A percentile compares a stretch with the other conserved stretches of the same genome.
Evolutionary conservation across 768 basidiomycete genomes (phyloP).

Genomic region (Tricholoma saponaceum): DNA sequence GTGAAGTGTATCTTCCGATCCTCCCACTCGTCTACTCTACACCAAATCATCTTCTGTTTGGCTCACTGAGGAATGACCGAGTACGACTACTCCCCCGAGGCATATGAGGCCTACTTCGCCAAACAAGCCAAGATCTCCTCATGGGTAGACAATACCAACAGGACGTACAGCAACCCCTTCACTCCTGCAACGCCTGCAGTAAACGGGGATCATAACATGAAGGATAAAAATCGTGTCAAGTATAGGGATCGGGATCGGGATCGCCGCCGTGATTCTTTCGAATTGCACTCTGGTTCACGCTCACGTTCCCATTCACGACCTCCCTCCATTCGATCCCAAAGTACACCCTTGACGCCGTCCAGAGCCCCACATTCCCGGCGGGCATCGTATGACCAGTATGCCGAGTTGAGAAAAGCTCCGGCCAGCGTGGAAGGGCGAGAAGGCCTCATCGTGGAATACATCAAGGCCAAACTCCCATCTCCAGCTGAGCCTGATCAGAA

Average conservation of each 20-base stretch:
- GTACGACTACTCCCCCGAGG: slow-evolving; percentile 21
- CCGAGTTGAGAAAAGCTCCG: no score
- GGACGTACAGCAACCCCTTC: slow-evolving; percentile 8
- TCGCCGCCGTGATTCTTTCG: slow-evolving; percentile 4
- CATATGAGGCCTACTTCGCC: slow-evolving; percentile 13
- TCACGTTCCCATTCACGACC: slow-evolving; percentile 1
- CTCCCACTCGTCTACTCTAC: no score
- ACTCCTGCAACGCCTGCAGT: slow-evolving; percentile 13
- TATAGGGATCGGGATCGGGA: not conserved
- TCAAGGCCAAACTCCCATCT: no score
- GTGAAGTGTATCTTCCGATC: no score
- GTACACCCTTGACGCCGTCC: not conserved
- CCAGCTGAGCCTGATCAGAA: no score
- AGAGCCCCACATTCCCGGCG: slow-evolving; percentile 1
- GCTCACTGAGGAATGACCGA: no score
- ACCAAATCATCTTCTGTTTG: no score
- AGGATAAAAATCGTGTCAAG: slow-evolving; percentile 1
- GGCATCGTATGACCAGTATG: slow-evolving; percentile 8
- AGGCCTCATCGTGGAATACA: no score
- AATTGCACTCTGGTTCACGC: slow-evolving; percentile 2
- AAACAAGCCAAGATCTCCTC: slow-evolving; percentile 12
- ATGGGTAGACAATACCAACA: slow-evolving; percentile 13
- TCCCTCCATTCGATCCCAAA: not conserved
- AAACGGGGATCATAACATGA: slow-evolving; percentile 1
- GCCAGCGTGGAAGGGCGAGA: no score